These are phyloP conservation scores for Musa troglodytarum DNA, from an alignment of 176 grass and related monocot genomes.

Conservation along the genomic window DNA sequence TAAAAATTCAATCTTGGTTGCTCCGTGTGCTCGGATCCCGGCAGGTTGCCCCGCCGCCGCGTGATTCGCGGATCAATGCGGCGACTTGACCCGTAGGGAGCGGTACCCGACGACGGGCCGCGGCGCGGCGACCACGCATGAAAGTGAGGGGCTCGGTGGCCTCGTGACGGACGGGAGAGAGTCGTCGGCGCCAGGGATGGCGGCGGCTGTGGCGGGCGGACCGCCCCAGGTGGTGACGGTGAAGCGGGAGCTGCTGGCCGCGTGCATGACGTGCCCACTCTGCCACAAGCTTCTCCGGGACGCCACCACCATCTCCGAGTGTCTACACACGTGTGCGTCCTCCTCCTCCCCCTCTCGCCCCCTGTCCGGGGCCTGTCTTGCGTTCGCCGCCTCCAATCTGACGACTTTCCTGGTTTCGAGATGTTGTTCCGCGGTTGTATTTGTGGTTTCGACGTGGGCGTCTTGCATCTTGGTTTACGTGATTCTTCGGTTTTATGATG, in stretches of 20 bases:
- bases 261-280: slow-evolving; percentile 75
- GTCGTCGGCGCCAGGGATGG: neutral
- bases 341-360: neutral
- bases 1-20: slow-evolving; percentile 7
- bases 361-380: neutral
- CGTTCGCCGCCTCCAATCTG: neutral
- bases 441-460: neutral
- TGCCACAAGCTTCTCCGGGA: slow-evolving; percentile 58
- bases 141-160: neutral
- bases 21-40: slow-evolving; percentile 34
- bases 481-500: slow-evolving; percentile 2
- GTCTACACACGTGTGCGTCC: slow-evolving; percentile 80
- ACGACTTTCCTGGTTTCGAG: neutral
- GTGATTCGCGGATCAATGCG: slow-evolving; percentile 6
- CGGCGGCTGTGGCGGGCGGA: slow-evolving; percentile 7
- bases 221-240: slow-evolving; percentile 32
- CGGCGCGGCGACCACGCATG: neutral
- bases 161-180: slow-evolving; percentile 14
- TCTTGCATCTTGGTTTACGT: slow-evolving; percentile 1
- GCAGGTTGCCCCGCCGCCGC: neutral
- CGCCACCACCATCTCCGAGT: slow-evolving; percentile 76
- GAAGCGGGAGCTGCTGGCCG: slow-evolving; percentile 32
- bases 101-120: neutral
- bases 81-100: neutral
- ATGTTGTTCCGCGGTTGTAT: neutral